Evolutionary conservation across 2,329 filamentous ascomycete genomes (phyloP).

Genomic region (Aspergillus fructus): DNA sequence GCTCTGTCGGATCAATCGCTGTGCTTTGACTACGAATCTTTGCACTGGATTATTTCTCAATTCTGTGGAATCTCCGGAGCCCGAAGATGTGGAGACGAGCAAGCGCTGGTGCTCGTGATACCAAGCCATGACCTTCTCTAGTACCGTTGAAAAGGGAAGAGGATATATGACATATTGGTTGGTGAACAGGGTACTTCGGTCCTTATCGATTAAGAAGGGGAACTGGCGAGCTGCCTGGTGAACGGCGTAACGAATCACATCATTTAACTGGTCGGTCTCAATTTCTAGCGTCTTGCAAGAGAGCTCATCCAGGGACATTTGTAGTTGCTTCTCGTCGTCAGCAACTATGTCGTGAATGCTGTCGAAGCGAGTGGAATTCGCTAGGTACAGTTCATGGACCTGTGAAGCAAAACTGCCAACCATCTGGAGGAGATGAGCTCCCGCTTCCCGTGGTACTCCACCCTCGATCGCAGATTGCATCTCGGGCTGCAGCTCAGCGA

Average conservation of each 20-base stretch:
- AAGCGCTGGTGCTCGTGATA: slow-evolving; percentile 51
- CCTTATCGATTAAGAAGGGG: slow-evolving; percentile 36
- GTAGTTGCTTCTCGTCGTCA: slow-evolving; percentile 33
- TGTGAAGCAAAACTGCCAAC: slow-evolving; percentile 36
- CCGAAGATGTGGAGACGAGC: slow-evolving; percentile 26
- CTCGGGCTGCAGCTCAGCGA: slow-evolving; percentile 26
- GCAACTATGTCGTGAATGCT: slow-evolving; percentile 40
- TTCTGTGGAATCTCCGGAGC: slow-evolving; percentile 24
- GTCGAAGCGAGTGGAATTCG: slow-evolving; percentile 35
- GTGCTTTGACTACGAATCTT: slow-evolving; percentile 46
- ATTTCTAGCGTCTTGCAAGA: slow-evolving; percentile 34
- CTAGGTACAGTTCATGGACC: slow-evolving; percentile 35
- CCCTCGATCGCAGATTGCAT: slow-evolving; percentile 41
- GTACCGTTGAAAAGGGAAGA: slow-evolving; percentile 47
- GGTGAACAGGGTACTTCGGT: slow-evolving; percentile 34
- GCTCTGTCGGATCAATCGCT: slow-evolving; percentile 42
- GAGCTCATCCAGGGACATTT: slow-evolving; percentile 39
- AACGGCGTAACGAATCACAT: slow-evolving; percentile 34
- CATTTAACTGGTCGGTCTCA: slow-evolving; percentile 28
- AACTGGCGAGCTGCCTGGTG: slow-evolving; percentile 33
- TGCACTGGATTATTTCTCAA: slow-evolving; percentile 40
- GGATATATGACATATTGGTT: slow-evolving; percentile 52
- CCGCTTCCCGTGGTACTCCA: slow-evolving; percentile 40
- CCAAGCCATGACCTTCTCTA: slow-evolving; percentile 56
- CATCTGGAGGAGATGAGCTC: slow-evolving; percentile 35